phyloP scores from a whole-genome alignment of 768 basidiomycete species.

The Termitomyces sp. region DNA sequence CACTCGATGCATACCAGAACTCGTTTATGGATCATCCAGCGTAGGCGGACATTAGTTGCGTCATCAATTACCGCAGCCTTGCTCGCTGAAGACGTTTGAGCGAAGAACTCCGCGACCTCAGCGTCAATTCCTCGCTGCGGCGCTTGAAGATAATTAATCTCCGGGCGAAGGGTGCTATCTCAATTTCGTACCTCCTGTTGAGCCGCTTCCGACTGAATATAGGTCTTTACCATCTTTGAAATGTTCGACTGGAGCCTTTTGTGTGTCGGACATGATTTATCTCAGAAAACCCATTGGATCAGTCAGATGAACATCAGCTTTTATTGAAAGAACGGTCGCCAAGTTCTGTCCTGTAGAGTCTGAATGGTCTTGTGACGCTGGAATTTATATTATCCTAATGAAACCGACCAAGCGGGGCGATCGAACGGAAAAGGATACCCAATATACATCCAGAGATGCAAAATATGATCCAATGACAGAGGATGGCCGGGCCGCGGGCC shows the following conservation, averaged over 20 bases:
- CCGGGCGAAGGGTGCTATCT: background rate
- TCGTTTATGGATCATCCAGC: slow-evolving; percentile 42
- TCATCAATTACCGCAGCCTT: slow-evolving; percentile 32
- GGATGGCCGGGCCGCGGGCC: slow-evolving; percentile 12
- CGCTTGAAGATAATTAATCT: slow-evolving; percentile 1
- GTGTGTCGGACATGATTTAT: slow-evolving; percentile 4
- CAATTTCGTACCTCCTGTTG: slow-evolving; percentile 8
- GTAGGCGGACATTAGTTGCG: slow-evolving; percentile 33
- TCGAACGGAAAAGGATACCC: background rate
- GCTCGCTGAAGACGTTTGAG: slow-evolving; percentile 17
- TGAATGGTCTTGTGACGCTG: slow-evolving; percentile 12
- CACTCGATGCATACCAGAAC: slow-evolving; percentile 26
- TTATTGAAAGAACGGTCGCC: slow-evolving; percentile 5
- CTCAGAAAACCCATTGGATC: background rate
- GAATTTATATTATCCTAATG: background rate
- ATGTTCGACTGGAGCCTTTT: background rate
- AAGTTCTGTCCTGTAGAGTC: background rate
- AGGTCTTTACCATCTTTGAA: slow-evolving; percentile 25
- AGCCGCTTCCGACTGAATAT: slow-evolving; percentile 28
- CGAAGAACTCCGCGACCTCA: slow-evolving; percentile 42
- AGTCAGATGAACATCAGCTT: slow-evolving; percentile 8
- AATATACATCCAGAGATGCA: background rate
- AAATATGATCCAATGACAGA: background rate
- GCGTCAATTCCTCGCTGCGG: slow-evolving; percentile 31
- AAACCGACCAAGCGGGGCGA: background rate